phyloP scores from a whole-genome alignment of 1,284 basidiomycete species.

The Tilletia walkeri region DNA sequence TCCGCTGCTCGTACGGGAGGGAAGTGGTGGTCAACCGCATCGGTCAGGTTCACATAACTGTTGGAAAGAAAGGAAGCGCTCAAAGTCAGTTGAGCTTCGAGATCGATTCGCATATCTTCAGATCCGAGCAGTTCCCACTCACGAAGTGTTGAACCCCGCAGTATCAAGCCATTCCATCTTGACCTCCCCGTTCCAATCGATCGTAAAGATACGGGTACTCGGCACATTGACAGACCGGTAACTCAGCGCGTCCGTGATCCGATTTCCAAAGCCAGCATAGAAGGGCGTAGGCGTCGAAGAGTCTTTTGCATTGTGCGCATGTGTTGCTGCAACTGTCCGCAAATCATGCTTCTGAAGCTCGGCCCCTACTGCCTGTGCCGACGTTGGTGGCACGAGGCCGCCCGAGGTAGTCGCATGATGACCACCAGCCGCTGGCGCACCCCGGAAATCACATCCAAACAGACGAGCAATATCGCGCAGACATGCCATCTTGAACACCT shows the following conservation, averaged over 20 bases:
- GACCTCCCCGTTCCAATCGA: conserved; percentile 90
- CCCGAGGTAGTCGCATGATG: not conserved
- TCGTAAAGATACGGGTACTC: conserved; percentile 93
- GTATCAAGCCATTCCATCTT: conserved; percentile 95
- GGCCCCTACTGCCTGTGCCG: conserved; percentile 12
- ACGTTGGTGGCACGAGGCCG: not conserved
- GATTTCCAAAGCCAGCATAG: conserved; percentile 96
- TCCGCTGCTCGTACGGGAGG: conserved; percentile 82
- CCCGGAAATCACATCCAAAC: conserved; percentile 66
- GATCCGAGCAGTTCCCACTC: conserved; percentile 56
- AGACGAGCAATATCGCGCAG: conserved; percentile 90
- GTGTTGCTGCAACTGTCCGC: conserved; percentile 3
- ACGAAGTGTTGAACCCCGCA: conserved; percentile 94
- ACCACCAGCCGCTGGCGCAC: not conserved
- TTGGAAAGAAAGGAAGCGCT: conserved; percentile 9
- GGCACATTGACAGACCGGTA: conserved; percentile 95
- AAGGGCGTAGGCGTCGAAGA: conserved; percentile 64
- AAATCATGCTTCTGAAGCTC: conserved; percentile 7
- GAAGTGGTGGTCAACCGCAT: conserved; percentile 98
- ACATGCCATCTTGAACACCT: conserved; percentile 99
- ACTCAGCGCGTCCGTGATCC: conserved; percentile 94
- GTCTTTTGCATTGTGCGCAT: conserved; percentile 2
- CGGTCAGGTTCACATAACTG: conserved; percentile 93
- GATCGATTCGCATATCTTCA: conserved; percentile 15
- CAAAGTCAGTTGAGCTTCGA: not conserved